Conservation (phyloP, 352 stramenopile species). For the Elongisporangium senticosum region DNA sequence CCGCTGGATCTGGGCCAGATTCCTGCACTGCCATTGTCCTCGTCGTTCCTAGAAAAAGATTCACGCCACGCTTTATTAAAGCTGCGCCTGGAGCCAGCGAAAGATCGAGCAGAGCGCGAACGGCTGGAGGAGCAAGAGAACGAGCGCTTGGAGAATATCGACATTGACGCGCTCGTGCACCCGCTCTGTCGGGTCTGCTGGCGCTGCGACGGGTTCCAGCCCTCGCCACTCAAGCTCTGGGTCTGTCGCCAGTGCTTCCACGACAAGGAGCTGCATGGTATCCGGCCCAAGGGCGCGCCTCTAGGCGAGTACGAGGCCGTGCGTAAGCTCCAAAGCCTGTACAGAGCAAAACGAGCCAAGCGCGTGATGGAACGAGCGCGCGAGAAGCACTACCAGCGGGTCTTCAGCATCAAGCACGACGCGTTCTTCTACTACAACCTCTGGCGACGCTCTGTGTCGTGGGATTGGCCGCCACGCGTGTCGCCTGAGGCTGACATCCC, state of each 20-base stretch:
- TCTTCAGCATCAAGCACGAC: slow-evolving; percentile 73
- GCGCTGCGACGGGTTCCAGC: slow-evolving; percentile 68
- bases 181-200: slow-evolving; percentile 73
- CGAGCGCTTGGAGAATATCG: slow-evolving; percentile 51
- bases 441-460: slow-evolving; percentile 44
- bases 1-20: slow-evolving; percentile 38
- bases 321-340: slow-evolving; percentile 70
- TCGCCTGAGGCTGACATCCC: slow-evolving; percentile 42
- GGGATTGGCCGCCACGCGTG: slow-evolving; percentile 37
- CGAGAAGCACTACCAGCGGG: slow-evolving; percentile 59
- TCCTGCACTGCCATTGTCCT: slow-evolving; percentile 29
- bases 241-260: slow-evolving; percentile 68
- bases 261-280: slow-evolving; percentile 61
- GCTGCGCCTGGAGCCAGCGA: slow-evolving; percentile 46
- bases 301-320: slow-evolving; percentile 72
- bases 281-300: slow-evolving; percentile 22
- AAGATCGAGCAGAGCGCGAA: slow-evolving; percentile 29
- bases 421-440: slow-evolving; percentile 79
- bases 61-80: slow-evolving; percentile 15
- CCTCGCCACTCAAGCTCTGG: slow-evolving; percentile 59
- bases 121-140: slow-evolving; percentile 26
- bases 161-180: slow-evolving; percentile 61
- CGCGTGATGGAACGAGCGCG: slow-evolving; percentile 43
- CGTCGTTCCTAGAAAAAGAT: slow-evolving; percentile 30
- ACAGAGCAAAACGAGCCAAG: slow-evolving; percentile 40